Evolutionary conservation across 2,329 filamentous ascomycete genomes (phyloP), one percentile per base, ranked within the genome.

Genomic region (Bipolaris cookei): DNA sequence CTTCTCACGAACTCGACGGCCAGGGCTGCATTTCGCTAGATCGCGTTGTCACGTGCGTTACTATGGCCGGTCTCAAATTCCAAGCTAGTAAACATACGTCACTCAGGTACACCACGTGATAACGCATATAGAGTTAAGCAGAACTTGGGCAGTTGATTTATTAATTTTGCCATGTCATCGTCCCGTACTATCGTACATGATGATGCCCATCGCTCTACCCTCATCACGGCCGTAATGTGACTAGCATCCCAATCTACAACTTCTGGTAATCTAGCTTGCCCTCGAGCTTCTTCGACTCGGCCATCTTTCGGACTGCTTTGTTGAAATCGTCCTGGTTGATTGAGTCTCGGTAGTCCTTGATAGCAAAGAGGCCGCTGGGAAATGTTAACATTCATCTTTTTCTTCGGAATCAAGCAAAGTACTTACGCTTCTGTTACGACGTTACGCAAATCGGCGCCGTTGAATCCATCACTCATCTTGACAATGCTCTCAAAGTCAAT

Each of bases 241-340:
- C 6, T 41, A 6, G n/a, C 10, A 41, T 30, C 20, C 2, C 32
- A 44, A 28, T 44, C 62, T 88, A 97, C 80, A 97, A 82, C 82
- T 97, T 97, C 86, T 96, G 90, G 81, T 97, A 98, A 79, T 98
- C 94, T 47, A 98, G 84, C 83, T 98, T 98, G 79, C 95, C 94
- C 80, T 99, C 95, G 70, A 99, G 81, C 81, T 99, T 99, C 91
- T 99, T 99, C 61, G 91, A 85, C 80, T 99, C 95, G 14, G 91
- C 92, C 67, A 99, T 90, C 86, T 99, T 99, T 67, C 95, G 89
- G 52, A 99, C 95, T 3, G 95, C 95, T 81, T 97, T 97, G 83
- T 97, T 99, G 87, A 98, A 97, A 75, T 99, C 95, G 72, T 99
- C 95, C 78, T 99, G 95, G 80, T 91, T 98, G 79, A 99, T 91